Percentiles rank a stretch among this genome's conserved stretches.
phyloP scores from a whole-genome alignment of 1,284 basidiomycete genomes.

The Vanrija sp. region DNA sequence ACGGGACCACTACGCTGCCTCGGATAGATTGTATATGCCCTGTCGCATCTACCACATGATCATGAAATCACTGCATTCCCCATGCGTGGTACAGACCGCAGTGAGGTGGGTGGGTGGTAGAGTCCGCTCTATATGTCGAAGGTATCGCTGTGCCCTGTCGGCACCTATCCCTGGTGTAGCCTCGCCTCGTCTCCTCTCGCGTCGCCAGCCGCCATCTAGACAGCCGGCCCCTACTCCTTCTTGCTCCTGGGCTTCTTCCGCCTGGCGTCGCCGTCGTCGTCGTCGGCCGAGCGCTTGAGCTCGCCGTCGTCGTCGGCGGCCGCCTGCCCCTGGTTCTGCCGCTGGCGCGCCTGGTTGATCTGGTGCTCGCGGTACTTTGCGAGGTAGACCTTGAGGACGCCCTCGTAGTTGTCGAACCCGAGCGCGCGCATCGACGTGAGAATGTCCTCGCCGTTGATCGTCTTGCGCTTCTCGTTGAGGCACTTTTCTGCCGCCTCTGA shows the following conservation, averaged over 20 bases:
- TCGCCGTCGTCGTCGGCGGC: constrained; percentile 17
- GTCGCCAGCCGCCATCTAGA: background rate
- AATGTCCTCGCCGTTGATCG: constrained; percentile 82
- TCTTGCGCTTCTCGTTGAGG: constrained; percentile 93
- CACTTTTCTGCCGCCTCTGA: constrained; percentile 78
- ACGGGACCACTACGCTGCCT: no score
- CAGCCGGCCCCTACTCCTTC: background rate
- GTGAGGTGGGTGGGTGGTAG: background rate
- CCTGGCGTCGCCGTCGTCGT: constrained; percentile 12
- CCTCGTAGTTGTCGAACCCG: constrained; percentile 87
- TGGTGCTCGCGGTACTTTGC: constrained; percentile 56
- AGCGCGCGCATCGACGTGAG: constrained; percentile 86
- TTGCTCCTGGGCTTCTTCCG: constrained; percentile 15
- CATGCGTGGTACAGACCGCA: background rate
- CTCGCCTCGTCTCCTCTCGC: no score
- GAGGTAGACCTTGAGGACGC: constrained; percentile 89
- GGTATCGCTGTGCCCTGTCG: no score
- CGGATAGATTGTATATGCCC: no score
- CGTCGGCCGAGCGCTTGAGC: constrained; percentile 20
- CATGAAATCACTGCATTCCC: constrained; percentile 1
- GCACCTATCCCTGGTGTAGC: no score
- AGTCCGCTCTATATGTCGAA: no score
- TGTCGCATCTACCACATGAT: background rate
- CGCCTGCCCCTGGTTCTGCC: constrained; percentile 10
- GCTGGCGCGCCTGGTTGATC: constrained; percentile 24